Percentiles rank a stretch among this genome's conserved stretches.
phyloP scores from a whole-genome alignment of 257 asterid species.

The Capsicum chinense region DNA sequence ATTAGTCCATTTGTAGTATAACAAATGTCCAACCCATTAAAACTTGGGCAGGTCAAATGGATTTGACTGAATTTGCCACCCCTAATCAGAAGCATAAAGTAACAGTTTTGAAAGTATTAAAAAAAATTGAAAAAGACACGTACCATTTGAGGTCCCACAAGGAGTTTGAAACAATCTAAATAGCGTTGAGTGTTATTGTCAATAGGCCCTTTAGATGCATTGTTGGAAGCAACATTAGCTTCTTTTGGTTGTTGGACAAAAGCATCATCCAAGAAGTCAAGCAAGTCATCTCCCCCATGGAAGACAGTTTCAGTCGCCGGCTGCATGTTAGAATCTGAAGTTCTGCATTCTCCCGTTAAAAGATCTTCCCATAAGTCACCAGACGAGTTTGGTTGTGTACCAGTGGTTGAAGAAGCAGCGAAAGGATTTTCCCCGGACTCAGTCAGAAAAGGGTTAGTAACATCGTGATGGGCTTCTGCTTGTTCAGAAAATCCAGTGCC shows the following conservation, averaged over 20 bases:
- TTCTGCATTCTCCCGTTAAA: constrained; percentile 77
- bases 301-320: constrained; percentile 48
- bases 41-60: neutral
- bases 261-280: constrained; percentile 83
- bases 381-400: constrained; percentile 57
- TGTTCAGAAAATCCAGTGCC: constrained; percentile 50
- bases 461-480: constrained; percentile 46
- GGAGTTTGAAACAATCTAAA: constrained; percentile 66
- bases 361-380: constrained; percentile 72
- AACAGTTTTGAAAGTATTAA: neutral
- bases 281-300: constrained; percentile 63
- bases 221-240: constrained; percentile 47
- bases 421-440: constrained; percentile 51
- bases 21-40: neutral
- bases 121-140: constrained; percentile 36
- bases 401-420: constrained; percentile 43
- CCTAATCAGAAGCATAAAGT: neutral
- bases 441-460: constrained; percentile 44
- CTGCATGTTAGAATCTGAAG: constrained; percentile 56
- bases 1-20: neutral
- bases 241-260: constrained; percentile 54
- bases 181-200: constrained; percentile 60
- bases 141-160: constrained; percentile 92
- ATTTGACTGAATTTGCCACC: neutral
- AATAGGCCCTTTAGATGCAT: constrained; percentile 53